phyloP scores from a whole-genome alignment of 495 filamentous ascomycete species.

The Podospora pseudoanserina region DNA sequence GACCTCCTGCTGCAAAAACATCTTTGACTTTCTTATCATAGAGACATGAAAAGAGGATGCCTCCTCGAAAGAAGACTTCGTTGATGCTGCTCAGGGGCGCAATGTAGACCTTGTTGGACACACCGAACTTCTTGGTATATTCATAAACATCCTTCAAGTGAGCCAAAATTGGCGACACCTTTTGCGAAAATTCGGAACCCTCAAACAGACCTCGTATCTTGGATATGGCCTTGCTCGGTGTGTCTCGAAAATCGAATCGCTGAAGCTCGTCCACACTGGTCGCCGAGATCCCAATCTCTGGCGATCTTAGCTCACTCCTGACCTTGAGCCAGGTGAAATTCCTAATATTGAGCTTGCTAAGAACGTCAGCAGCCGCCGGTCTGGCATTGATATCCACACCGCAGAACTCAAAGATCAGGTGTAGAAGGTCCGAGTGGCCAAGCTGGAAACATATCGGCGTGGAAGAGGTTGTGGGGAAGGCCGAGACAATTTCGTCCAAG shows the following conservation, averaged over 20 bases:
- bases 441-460: conserved; percentile 85
- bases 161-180: conserved; percentile 66
- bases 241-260: conserved; percentile 84
- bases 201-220: conserved; percentile 72
- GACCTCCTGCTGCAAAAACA: conserved; percentile 89
- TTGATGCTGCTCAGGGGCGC: conserved; percentile 84
- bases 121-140: conserved; percentile 69
- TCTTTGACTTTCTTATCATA: conserved; percentile 79
- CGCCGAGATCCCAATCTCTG: conserved; percentile 74
- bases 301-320: conserved; percentile 73
- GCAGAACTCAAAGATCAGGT: conserved; percentile 83
- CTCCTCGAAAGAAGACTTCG: conserved; percentile 86
- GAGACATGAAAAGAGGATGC: conserved; percentile 85
- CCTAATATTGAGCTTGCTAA: conserved; percentile 84
- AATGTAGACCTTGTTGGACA: conserved; percentile 77
- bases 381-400: conserved; percentile 66
- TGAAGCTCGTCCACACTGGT: conserved; percentile 89
- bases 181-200: conserved; percentile 62
- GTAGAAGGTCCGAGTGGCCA: conserved; percentile 81
- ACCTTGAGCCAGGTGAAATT: conserved; percentile 83
- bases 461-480: conserved; percentile 69
- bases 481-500: conserved; percentile 80
- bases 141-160: conserved; percentile 72
- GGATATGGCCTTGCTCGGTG: conserved; percentile 66
- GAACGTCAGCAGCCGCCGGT: conserved; percentile 69